Evolutionary conservation across 371 early-diverging fungal species (phyloP), one percentile per base, ranked within the genome.

Genomic region (Mucor racemosus): DNA sequence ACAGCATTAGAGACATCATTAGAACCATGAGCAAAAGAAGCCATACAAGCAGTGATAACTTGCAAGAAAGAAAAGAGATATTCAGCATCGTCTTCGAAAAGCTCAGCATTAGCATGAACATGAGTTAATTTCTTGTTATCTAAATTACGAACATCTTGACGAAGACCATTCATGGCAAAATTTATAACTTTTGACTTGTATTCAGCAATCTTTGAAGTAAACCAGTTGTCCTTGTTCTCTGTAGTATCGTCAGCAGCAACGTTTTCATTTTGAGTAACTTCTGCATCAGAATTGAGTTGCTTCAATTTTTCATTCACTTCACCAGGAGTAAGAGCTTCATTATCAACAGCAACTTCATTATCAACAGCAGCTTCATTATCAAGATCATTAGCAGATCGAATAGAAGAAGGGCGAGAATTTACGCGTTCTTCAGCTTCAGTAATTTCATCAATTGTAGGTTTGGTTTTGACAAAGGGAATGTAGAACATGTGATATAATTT

Each of bases 1-100:
- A 94, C 86, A 39, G 94, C 94, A 69, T 95, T 95, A 62, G 95
- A 88, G 10, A 95, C 93, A 75, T 95, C 95, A 74, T 95, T 95
- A 53, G 93, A 90, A 59, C 96, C 96, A 79, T 95, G 96, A 55
- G 93, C 88, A 78, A 95, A 95, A 53, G 94, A 95, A 17, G 94
- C 89, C 60, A 93, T 87, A 66, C 88, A 84, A n/a, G 95, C 91
- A 9, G 95, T 94, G 57, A 92, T 73, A 67, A 95, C 85, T 77
- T 95, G 96, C 39, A 95, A 82, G 75, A 92, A 90, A 8, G 91
- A 89, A 84, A 91, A 95, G 63, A 95, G 84, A 60, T 88, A 84
- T 75, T 95, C 96, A 36, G 93, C 92, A 62, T 92, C 84, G 68
- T 82, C 80, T 69, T 95, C 94, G 64, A 89, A 95, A 44, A 84